Percentiles rank a stretch among this genome's conserved stretches.
Evolutionary conservation across 2,329 filamentous ascomycete genomes (phyloP).

Genomic region (Cladosporium cucumerinum): DNA sequence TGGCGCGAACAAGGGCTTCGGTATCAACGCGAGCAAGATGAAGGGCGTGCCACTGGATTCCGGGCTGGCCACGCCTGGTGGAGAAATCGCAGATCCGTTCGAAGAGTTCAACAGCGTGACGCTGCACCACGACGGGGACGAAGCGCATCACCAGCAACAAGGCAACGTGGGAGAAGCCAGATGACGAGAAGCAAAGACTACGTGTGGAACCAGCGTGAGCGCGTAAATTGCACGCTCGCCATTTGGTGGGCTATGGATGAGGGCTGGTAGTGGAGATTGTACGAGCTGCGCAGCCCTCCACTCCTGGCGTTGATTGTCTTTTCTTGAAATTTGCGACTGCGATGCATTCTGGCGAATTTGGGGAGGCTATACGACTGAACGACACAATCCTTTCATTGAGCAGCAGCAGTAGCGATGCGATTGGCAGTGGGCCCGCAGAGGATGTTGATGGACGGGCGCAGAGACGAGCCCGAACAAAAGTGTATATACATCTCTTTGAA

Average conservation of each 20-base stretch:
- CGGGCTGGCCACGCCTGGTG: conserved; percentile 78
- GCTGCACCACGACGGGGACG: conserved; percentile 91
- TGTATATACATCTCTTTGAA: conserved; percentile 11
- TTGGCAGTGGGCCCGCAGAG: background rate
- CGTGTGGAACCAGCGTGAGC: background rate
- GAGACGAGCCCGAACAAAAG: background rate
- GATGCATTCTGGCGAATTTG: conserved; percentile 6
- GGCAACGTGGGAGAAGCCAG: conserved; percentile 9
- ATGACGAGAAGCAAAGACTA: background rate
- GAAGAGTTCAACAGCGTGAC: conserved; percentile 99
- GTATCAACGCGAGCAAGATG: conserved; percentile 38
- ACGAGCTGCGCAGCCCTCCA: background rate
- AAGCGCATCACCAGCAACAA: conserved; percentile 17
- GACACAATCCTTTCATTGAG: conserved; percentile 14
- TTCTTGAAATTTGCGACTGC: background rate
- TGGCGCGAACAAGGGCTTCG: conserved; percentile 37
- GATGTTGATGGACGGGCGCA: background rate
- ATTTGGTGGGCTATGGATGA: background rate
- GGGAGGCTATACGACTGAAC: conserved; percentile 13
- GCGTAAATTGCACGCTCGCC: background rate
- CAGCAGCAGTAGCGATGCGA: background rate
- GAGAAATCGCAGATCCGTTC: conserved; percentile 82
- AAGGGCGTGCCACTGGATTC: conserved; percentile 86
- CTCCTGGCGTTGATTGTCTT: background rate
- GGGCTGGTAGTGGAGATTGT: background rate